Percentiles rank a stretch among this genome's conserved stretches.
phyloP scores from a whole-genome alignment of 371 early-diverging fungal genomes.

The Mycotypha africana region DNA sequence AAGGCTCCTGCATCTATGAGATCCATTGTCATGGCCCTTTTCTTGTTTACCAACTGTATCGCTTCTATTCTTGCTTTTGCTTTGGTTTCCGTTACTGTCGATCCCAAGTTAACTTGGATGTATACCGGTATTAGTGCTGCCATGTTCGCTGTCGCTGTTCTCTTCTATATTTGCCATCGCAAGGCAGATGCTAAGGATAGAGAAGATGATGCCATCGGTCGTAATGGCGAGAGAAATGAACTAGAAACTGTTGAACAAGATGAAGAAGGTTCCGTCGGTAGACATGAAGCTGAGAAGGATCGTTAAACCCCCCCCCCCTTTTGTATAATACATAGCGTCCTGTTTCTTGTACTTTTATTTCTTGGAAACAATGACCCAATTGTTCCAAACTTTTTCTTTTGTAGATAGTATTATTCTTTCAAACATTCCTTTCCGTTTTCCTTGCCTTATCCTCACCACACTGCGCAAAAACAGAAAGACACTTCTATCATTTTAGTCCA shows the following conservation, averaged over 20 bases:
- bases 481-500: too few relatives aligned
- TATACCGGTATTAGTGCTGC: constrained; percentile 42
- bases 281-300: constrained; percentile 8
- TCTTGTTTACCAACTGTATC: constrained; percentile 61
- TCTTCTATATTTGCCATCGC: constrained; percentile 17
- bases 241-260: neutral
- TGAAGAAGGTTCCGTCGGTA: constrained; percentile 1
- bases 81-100: constrained; percentile 56
- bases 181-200: constrained; percentile 13
- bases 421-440: neutral
- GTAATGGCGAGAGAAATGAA: neutral
- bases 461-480: neutral
- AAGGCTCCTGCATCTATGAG: constrained; percentile 67
- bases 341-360: too few relatives aligned
- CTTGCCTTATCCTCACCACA: neutral
- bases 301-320: neutral
- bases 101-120: constrained; percentile 60
- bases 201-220: constrained; percentile 19
- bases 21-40: constrained; percentile 66
- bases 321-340: neutral
- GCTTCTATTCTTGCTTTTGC: constrained; percentile 61
- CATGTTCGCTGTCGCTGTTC: constrained; percentile 1
- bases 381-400: neutral
- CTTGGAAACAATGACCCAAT: neutral
- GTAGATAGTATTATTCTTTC: constrained; percentile 1